These are phyloP conservation scores for Salix purpurea DNA, from an alignment of 345 rosid species.

Conservation along the genomic window DNA sequence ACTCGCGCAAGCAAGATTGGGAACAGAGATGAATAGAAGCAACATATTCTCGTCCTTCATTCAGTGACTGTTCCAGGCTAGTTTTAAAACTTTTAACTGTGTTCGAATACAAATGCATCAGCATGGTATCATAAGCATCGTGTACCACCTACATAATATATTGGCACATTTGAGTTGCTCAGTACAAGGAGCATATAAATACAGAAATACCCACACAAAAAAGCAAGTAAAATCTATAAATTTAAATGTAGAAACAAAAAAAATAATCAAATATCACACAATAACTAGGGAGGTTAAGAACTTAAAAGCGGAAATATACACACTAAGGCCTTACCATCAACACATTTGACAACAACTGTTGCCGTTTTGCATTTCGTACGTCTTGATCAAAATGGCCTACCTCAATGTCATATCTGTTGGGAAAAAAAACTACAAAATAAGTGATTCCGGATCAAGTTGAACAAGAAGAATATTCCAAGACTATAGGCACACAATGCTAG, in stretches of 20 bases:
- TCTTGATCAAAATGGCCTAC: conserved; percentile 68
- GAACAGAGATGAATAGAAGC: conserved; percentile 46
- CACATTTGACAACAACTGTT: conserved; percentile 53
- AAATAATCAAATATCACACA: neutral
- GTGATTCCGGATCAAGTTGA: neutral
- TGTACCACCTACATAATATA: conserved; percentile 40
- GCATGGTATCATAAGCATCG: conserved; percentile 45
- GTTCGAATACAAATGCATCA: conserved; percentile 57
- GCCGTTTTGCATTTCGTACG: conserved; percentile 56
- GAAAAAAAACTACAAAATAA: neutral
- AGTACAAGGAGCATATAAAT: neutral
- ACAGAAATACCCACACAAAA: too few relatives aligned
- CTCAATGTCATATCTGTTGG: conserved; percentile 58
- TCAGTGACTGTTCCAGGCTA: conserved; percentile 45
- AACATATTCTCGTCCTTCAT: conserved; percentile 60
- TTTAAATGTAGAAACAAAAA: neutral
- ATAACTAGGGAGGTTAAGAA: neutral
- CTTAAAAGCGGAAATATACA: neutral
- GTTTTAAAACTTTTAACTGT: conserved; percentile 50
- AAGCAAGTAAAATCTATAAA: too few relatives aligned
- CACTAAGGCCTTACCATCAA: conserved; percentile 46
- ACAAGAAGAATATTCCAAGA: neutral
- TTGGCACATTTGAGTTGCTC: neutral
- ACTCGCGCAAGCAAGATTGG: conserved; percentile 48
- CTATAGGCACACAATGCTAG: neutral